Conservation (phyloP, 2,329 filamentous ascomycete species). For the Penicillium sp. region DNA sequence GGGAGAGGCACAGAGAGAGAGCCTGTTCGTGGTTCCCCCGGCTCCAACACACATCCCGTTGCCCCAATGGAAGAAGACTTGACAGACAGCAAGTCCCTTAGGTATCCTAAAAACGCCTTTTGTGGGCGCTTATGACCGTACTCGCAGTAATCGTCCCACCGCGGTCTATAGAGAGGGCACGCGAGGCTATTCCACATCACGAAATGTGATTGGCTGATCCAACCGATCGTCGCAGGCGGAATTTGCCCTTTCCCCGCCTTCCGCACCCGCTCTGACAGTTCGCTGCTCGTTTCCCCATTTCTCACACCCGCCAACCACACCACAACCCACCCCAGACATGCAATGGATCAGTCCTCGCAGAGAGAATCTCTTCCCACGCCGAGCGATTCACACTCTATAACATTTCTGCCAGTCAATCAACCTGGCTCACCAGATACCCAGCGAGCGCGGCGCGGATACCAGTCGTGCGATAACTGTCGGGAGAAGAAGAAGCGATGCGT, state of each 20-base stretch:
- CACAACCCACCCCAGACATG: no score
- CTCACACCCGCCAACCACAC: neutral
- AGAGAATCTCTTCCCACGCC: neutral
- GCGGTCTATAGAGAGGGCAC: no score
- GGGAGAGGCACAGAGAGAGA: no score
- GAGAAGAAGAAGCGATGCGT: constrained; percentile 14
- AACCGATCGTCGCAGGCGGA: neutral
- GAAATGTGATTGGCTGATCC: neutral
- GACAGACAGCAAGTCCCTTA: no score
- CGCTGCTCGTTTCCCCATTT: neutral
- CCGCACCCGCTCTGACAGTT: no score
- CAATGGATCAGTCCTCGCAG: neutral
- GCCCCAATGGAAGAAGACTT: no score
- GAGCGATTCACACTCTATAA: neutral
- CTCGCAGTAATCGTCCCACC: no score
- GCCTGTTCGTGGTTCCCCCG: no score
- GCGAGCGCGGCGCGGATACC: constrained; percentile 6
- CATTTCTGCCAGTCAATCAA: constrained; percentile 13
- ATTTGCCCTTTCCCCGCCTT: neutral
- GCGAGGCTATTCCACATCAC: no score
- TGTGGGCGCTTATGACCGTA: no score
- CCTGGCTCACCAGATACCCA: neutral
- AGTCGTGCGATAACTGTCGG: constrained; percentile 14
- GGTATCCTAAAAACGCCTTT: no score
- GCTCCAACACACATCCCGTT: no score